Conservation (phyloP, 164 flowering plant genomes). For the Umbellularia californica region DNA sequence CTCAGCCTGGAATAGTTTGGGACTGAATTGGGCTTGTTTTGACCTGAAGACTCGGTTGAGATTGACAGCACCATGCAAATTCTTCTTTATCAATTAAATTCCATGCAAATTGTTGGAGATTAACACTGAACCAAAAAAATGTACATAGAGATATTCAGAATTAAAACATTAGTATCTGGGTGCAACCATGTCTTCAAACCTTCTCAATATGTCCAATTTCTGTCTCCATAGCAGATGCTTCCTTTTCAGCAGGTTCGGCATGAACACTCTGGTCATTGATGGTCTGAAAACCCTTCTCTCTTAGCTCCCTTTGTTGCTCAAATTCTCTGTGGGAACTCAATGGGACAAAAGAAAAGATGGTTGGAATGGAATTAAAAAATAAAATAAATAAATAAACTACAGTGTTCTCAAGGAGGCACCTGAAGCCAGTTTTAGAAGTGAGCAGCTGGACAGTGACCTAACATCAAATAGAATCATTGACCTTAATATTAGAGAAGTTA, state of each 20-base stretch:
- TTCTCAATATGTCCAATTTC: conserved; percentile 48
- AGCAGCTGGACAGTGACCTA: conserved; percentile 96
- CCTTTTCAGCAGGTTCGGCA: conserved; percentile 35
- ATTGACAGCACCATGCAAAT: no score
- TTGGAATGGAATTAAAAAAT: not conserved
- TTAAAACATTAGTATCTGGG: not conserved
- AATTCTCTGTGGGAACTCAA: conserved; percentile 63
- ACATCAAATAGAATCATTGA: conserved; percentile 14
- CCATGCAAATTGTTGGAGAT: no score
- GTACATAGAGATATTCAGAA: no score
- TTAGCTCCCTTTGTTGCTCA: conserved; percentile 93
- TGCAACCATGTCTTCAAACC: conserved; percentile 28
- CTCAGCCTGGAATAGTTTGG: no score
- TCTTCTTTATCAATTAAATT: no score
- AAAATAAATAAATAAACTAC: not conserved
- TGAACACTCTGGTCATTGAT: conserved; percentile 31
- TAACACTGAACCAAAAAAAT: no score
- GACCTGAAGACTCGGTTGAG: no score
- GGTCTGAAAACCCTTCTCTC: conserved; percentile 67
- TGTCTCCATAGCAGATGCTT: conserved; percentile 30
- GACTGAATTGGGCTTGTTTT: no score
- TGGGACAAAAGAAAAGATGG: conserved; percentile 4
- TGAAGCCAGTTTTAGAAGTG: conserved; percentile 98
- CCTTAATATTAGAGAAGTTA: not conserved
- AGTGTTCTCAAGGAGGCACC: conserved; percentile 41